Base-by-base conservation (phyloP, 768 basidiomycete genomes). In the Macrolepiota dolichaula region DNA sequence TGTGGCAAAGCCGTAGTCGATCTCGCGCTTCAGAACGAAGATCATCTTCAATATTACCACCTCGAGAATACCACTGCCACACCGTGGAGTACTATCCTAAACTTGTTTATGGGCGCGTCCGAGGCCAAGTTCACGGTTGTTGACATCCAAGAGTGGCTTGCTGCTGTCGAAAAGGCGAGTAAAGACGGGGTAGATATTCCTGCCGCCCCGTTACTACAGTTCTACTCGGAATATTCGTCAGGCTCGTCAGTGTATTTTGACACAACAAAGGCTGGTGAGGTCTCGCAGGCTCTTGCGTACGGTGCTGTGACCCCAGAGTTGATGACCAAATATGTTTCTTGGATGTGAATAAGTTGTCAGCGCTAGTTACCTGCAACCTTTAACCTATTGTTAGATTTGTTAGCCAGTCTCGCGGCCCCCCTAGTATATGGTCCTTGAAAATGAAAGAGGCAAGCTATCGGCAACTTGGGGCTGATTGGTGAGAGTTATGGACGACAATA, bases 21-120 rank as follows among this genome's bases (percentile, higher is more conserved):
- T 12, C 25, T 62, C n/a, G 25, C 56, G 17, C 35, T 62, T 27
- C 62, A 62, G 15, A 44, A 62, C 25, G 38, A 57, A 19, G 46
- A 36, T 10, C 19, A 40, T 3, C n/a, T 62, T 4, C 40, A 40
- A 27, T 62, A 62, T 42, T 62, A 62, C 44, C 56, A 58, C 51
- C 55, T 62, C 40, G 62, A 62, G 42, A 62, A 62, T 36, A 56
- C 62, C 7, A 58, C 57, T 2, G 42, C 27, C 19, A 62, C 62
- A 15, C 42, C 56, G 9, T 62, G 62, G 62, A 51, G 42, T n/a
- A 37, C 32, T 17, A 54, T 62, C 7, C 35, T 38, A 3, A 19
- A 47, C 7, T 29, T 62, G 29, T 58, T 62, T 13, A 35, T 13
- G 6, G 22, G 27, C 13, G 47, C 49, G 1, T 49, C 12, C 13